These are phyloP conservation scores for Mucuna pruriens DNA, from an alignment of 306 rosid genomes.

Conservation along the genomic window DNA sequence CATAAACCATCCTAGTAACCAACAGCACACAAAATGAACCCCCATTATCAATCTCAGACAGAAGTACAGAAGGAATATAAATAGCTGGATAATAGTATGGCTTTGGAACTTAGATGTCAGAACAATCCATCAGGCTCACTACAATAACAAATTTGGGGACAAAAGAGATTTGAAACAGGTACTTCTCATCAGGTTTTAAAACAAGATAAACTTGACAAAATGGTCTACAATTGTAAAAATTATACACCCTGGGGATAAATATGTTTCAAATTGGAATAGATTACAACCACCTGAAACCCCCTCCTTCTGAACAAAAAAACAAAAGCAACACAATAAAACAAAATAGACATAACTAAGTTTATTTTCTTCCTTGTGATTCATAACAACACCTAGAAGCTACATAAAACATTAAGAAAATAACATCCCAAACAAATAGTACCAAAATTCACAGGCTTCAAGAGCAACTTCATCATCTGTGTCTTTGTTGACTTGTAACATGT, in stretches of 20 bases:
- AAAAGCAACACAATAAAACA: neutral
- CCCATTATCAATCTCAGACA: neutral
- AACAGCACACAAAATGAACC: neutral
- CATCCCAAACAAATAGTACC: slow-evolving; percentile 55
- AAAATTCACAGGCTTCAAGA: slow-evolving; percentile 99
- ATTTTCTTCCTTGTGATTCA: slow-evolving; percentile 19
- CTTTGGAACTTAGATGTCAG: neutral
- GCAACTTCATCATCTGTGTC: slow-evolving; percentile 96
- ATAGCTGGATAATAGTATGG: neutral
- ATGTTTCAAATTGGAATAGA: neutral
- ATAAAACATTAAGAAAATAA: slow-evolving; percentile 21
- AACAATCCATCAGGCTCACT: neutral
- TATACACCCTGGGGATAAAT: neutral
- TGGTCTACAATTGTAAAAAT: slow-evolving; percentile 10
- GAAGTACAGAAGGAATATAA: neutral
- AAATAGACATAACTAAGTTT: neutral
- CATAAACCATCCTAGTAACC: neutral
- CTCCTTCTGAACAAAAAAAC: neutral
- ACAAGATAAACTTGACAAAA: neutral
- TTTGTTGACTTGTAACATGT: slow-evolving; percentile 98
- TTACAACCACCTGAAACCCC: neutral
- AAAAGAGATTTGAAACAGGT: slow-evolving; percentile 1
- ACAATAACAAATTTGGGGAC: neutral
- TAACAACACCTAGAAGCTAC: slow-evolving; percentile 31
- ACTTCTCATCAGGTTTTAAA: neutral